Base-by-base conservation (phyloP, 345 rosid genomes). In the Sisymbrium irio region DNA sequence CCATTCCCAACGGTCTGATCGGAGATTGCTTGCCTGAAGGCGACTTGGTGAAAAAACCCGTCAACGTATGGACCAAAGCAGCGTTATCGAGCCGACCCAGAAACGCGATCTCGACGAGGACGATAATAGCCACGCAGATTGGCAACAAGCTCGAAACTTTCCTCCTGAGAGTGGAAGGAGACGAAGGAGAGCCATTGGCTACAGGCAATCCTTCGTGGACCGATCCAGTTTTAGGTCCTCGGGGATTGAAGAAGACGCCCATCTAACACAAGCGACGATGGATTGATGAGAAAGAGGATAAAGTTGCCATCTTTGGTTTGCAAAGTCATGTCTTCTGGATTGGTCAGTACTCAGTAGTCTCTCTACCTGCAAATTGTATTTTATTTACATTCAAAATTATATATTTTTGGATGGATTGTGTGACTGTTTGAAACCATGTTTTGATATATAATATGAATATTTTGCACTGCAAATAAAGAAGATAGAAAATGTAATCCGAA, bases 51-150 rank as follows among this genome's bases (percentile, higher is more conserved):
- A 89, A 74, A 53, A 84, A 75, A 22, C 77, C 85, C 30, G 91
- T 85, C 81, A 85, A 80, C 0, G 92, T 79, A 79, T 87, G 88
- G 54, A 89, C 71, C 61, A 85, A 22, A 72, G 81, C 84, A 12
- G 79, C 84, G 64, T 86, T 74, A 46, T 91, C 92, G 22, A 94
- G 88, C 17, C 88, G 87, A 84, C 96, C 89, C 71, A 94, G 79
- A 61, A 89, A 87, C 60, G 79, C 83, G 75, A 91, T 85, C 84
- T 91, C 95, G 33, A 82, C 84, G 55, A 85, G 41, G 37, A 91
- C 86, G 15, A 86, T 93, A 7, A 91, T 60, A 35, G 83, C 82
- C 28, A 94, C 90, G 60, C 87, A 82, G 58, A 88, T 54, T 9
- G 91, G 90, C 78, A 94, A 65, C 55, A 84, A 61, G 69, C 70